Evolutionary conservation across 2,329 filamentous ascomycete genomes (phyloP).

Genomic region (Aspergillus ibericus): DNA sequence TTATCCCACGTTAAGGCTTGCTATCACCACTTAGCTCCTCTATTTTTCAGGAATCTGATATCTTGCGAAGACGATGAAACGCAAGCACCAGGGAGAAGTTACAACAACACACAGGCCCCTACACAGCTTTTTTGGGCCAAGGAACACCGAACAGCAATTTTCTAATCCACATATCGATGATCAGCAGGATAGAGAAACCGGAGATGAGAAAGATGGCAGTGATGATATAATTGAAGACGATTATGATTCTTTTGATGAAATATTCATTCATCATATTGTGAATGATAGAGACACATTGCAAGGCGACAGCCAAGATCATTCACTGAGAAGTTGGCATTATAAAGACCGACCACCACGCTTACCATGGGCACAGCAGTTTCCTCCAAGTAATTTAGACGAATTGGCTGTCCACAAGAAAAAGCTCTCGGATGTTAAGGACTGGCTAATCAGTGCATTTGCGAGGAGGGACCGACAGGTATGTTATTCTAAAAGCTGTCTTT

Average conservation of each 20-base stretch:
- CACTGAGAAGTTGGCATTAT: background rate
- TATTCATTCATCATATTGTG: slow-evolving; percentile 35
- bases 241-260: slow-evolving; percentile 40
- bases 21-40: background rate
- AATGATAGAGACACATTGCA: slow-evolving; percentile 18
- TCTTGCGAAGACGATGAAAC: background rate
- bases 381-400: slow-evolving; percentile 72
- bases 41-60: background rate
- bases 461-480: slow-evolving; percentile 52
- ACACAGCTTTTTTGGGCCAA: slow-evolving; percentile 43
- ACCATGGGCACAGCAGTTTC: slow-evolving; percentile 87
- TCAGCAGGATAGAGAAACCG: background rate
- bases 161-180: slow-evolving; percentile 27
- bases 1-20: background rate
- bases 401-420: slow-evolving; percentile 95
- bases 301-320: slow-evolving; percentile 2
- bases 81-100: background rate
- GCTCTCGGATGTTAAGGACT: slow-evolving; percentile 77
- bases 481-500: background rate
- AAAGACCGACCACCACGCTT: slow-evolving; percentile 34
- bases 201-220: slow-evolving; percentile 15
- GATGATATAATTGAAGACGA: slow-evolving; percentile 43
- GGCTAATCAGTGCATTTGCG: slow-evolving; percentile 73
- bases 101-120: slow-evolving; percentile 28
- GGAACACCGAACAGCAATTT: slow-evolving; percentile 42